Conservation (phyloP, 495 filamentous ascomycete genomes). For the Recurvomyces mirabilis region DNA sequence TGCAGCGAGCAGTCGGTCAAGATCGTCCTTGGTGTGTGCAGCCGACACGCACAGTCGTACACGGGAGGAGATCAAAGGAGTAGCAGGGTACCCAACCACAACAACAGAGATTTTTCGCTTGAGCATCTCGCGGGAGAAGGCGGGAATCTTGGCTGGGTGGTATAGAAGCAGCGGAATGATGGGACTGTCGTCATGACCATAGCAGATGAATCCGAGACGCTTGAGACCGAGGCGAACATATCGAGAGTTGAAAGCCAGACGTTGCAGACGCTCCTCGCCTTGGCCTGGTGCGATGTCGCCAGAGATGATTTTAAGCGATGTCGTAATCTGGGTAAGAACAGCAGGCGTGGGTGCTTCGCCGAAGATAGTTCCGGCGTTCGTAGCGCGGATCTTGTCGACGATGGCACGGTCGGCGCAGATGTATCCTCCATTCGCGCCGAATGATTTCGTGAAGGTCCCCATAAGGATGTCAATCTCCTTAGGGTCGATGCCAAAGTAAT, state of each 20-base stretch:
- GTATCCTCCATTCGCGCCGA: constrained; percentile 96
- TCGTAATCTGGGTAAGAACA: constrained; percentile 77
- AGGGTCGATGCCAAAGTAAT: constrained; percentile 88
- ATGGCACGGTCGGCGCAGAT: constrained; percentile 81
- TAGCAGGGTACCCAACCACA: constrained; percentile 93
- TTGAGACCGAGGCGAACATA: constrained; percentile 95
- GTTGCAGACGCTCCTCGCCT: constrained; percentile 89
- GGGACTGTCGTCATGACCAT: constrained; percentile 93
- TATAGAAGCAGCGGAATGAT: constrained; percentile 92
- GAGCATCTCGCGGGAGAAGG: constrained; percentile 97
- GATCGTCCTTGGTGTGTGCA: constrained; percentile 93
- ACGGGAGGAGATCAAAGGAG: constrained; percentile 87
- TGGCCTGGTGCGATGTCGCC: constrained; percentile 83
- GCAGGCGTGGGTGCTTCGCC: constrained; percentile 81
- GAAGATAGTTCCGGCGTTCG: constrained; percentile 76
- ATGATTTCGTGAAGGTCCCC: constrained; percentile 97
- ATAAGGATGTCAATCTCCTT: constrained; percentile 88
- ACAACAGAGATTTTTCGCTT: constrained; percentile 97
- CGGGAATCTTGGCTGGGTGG: constrained; percentile 94
- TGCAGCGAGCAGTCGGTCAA: constrained; percentile 79
- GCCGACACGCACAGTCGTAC: constrained; percentile 93
- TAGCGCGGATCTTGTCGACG: constrained; percentile 77
- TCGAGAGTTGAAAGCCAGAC: constrained; percentile 95
- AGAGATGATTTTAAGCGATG: constrained; percentile 72
- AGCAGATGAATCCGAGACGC: constrained; percentile 91